Conservation (phyloP, 140 eudicot genomes). For the Ambrosia hybrid region DNA sequence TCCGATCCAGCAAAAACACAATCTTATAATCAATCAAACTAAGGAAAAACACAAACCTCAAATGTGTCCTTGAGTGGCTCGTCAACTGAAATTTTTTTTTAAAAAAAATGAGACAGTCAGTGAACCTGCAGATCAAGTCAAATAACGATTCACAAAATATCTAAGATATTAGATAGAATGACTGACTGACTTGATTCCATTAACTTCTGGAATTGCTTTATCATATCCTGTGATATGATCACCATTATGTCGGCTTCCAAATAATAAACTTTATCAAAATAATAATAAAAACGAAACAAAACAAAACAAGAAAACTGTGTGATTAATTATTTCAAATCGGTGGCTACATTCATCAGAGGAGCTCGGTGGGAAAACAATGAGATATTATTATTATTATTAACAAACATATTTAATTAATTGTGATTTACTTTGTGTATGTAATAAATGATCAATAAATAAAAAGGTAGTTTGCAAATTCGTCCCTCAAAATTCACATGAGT, state of each 20-base stretch:
- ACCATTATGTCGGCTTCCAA: slow-evolving; percentile 46
- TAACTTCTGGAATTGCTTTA: slow-evolving; percentile 51
- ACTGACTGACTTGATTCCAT: slow-evolving; percentile 49
- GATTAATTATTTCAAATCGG: too few species aligned
- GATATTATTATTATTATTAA: too few species aligned
- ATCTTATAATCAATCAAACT: neutral
- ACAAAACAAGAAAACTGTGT: too few species aligned
- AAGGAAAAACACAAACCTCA: slow-evolving; percentile 37
- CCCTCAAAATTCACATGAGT: too few species aligned
- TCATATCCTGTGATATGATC: slow-evolving; percentile 57
- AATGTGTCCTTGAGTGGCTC: slow-evolving; percentile 65
- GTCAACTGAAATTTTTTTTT: slow-evolving; percentile 49
- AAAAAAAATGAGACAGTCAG: slow-evolving; percentile 18
- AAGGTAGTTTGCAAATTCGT: too few species aligned
- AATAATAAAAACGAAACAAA: neutral
- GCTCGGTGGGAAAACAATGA: too few species aligned
- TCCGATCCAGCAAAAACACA: slow-evolving; percentile 13
- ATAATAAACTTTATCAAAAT: slow-evolving; percentile 23
- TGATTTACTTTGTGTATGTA: too few species aligned
- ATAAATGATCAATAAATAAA: too few species aligned
- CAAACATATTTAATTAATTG: too few species aligned
- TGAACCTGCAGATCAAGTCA: slow-evolving; percentile 1
- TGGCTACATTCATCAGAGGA: too few species aligned
- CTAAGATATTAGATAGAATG: too few species aligned
- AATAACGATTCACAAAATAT: neutral